Conservation (phyloP, 768 basidiomycete species). For the Rhodotorula sphaerocarpa region DNA sequence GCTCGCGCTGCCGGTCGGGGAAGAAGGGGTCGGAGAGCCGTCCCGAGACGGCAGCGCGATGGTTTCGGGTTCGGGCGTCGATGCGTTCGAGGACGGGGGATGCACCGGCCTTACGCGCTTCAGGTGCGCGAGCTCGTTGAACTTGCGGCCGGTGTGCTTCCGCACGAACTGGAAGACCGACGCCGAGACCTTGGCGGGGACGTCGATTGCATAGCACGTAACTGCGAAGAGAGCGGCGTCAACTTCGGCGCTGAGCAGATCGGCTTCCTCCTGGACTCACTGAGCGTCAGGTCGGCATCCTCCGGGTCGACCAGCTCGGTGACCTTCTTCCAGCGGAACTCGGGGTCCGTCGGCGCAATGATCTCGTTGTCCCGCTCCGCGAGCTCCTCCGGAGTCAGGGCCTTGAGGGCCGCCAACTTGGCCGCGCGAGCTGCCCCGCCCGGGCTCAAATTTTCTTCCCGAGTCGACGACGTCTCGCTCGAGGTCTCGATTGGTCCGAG, state of each 20-base stretch:
- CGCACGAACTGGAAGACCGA: slow-evolving; percentile 28
- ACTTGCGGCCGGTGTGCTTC: slow-evolving; percentile 14
- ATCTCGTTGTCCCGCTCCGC: slow-evolving; percentile 21
- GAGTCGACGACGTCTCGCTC: no score
- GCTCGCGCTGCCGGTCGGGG: neutral
- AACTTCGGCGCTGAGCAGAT: neutral
- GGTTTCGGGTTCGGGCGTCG: neutral
- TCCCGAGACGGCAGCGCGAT: neutral
- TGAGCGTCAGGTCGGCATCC: slow-evolving; percentile 14
- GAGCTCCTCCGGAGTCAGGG: neutral
- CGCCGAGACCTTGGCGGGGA: slow-evolving; percentile 13
- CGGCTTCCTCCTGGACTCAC: neutral
- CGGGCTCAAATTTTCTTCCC: no score
- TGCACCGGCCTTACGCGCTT: slow-evolving; percentile 27
- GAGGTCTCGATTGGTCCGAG: neutral
- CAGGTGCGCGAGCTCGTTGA: slow-evolving; percentile 29
- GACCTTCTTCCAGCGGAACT: slow-evolving; percentile 35
- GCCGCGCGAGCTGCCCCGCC: neutral
- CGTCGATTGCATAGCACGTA: slow-evolving; percentile 22
- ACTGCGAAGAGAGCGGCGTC: slow-evolving; percentile 6
- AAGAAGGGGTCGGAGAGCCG: neutral
- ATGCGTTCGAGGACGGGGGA: neutral
- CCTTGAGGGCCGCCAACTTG: neutral
- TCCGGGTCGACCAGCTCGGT: slow-evolving; percentile 31
- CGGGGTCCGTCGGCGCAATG: slow-evolving; percentile 23